A percentile compares a stretch with the other conserved stretches of the same genome.
These are phyloP conservation scores for Debaryomyces tyrocola DNA, from an alignment of 805 yeast species.

Conservation along the genomic window DNA sequence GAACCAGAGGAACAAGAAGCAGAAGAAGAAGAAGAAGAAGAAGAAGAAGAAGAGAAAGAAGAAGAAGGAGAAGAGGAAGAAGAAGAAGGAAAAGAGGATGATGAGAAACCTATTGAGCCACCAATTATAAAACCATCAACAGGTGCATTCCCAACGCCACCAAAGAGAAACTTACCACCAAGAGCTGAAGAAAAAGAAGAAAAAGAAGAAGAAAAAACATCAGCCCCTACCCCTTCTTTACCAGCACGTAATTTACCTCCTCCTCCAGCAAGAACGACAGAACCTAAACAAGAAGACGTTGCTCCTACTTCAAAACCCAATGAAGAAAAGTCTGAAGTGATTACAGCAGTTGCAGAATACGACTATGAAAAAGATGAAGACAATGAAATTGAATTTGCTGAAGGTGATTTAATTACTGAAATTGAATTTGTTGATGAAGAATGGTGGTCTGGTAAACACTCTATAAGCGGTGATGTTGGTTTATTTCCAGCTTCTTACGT, in stretches of 20 bases:
- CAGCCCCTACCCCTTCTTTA: constrained; percentile 2
- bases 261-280: constrained; percentile 13
- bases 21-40: constrained; percentile 8
- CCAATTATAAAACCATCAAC: constrained; percentile 2
- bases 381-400: constrained; percentile 66
- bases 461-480: constrained; percentile 47
- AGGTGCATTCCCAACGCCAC: constrained; percentile 8
- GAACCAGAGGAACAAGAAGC: background rate
- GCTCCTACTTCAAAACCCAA: constrained; percentile 13
- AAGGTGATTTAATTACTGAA: constrained; percentile 65
- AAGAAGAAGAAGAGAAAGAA: constrained; percentile 2
- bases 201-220: constrained; percentile 4
- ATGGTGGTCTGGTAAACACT: constrained; percentile 59
- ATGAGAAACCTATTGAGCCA: constrained; percentile 9
- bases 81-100: background rate
- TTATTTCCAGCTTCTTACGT: constrained; percentile 61
- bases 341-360: constrained; percentile 75
- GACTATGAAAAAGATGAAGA: constrained; percentile 77
- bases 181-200: constrained; percentile 6
- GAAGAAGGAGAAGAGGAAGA: constrained; percentile 5
- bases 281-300: constrained; percentile 4
- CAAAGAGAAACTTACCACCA: constrained; percentile 3
- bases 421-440: constrained; percentile 73
- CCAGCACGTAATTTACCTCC: constrained; percentile 21
- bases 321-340: constrained; percentile 10